These are phyloP conservation scores for Apiospora arundinis DNA, from an alignment of 2,329 filamentous ascomycete genomes.

Conservation along the genomic window DNA sequence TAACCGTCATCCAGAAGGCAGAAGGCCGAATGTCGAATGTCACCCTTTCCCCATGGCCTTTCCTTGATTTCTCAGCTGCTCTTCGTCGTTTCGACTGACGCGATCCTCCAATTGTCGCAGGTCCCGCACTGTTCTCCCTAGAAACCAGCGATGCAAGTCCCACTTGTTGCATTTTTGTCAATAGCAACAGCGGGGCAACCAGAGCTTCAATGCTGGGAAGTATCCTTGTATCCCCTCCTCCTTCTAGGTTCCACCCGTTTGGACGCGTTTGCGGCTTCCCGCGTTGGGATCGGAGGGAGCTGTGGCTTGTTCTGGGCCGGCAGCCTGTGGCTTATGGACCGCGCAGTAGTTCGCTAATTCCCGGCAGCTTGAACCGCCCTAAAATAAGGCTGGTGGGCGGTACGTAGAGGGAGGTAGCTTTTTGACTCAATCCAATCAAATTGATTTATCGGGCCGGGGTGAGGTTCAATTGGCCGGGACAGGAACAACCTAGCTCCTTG, in stretches of 20 bases:
- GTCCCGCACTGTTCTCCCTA: conserved; percentile 29
- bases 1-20: not conserved
- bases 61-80: conserved; percentile 23
- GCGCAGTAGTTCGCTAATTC: not conserved
- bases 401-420: not conserved
- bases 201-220: conserved; percentile 1
- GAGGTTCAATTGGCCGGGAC: conserved; percentile 16
- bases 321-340: not conserved
- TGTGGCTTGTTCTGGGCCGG: not conserved
- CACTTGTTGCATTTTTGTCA: conserved; percentile 47
- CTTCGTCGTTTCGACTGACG: conserved; percentile 21
- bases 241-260: not conserved
- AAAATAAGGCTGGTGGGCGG: not conserved
- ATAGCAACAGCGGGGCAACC: conserved; percentile 64
- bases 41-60: not conserved
- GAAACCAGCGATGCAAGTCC: conserved; percentile 37
- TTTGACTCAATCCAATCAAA: not conserved
- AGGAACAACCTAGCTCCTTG: conserved; percentile 25
- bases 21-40: not conserved
- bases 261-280: conserved; percentile 13
- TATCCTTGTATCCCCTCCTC: not conserved
- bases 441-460: not conserved
- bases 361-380: conserved; percentile 9
- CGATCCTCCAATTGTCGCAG: conserved; percentile 17
- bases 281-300: conserved; percentile 3